Conservation (phyloP, 441 rosid genomes). For the Euphorbia schlechtendalii region DNA sequence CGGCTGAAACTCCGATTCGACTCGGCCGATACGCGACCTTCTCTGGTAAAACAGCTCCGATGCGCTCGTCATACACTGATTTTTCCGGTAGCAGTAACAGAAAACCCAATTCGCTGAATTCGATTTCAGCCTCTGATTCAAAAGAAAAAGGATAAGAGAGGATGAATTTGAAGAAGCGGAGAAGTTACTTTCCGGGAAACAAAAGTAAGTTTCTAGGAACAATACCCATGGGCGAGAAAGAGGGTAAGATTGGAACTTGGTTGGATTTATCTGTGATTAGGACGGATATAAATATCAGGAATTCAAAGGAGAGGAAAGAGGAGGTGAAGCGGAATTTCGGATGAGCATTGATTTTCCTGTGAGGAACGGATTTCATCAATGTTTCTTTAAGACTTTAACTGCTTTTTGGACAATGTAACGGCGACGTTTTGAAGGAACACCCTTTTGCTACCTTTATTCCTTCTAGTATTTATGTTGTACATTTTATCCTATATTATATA, state of each 20-base stretch:
- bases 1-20: constrained; percentile 31
- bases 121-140: neutral
- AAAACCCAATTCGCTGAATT: neutral
- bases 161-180: neutral
- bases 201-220: neutral
- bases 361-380: neutral
- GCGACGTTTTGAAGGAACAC: neutral
- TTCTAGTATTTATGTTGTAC: no score
- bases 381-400: no score
- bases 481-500: no score
- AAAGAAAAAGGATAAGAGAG: neutral
- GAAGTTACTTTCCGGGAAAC: neutral
- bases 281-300: neutral
- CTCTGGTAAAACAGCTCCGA: constrained; percentile 73
- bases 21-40: constrained; percentile 65
- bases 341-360: neutral
- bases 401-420: no score
- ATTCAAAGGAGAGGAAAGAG: neutral
- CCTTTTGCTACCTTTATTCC: no score
- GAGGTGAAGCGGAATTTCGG: neutral
- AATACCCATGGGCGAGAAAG: neutral
- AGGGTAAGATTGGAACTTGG: neutral
- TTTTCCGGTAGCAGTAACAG: neutral
- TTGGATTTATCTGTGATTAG: neutral
- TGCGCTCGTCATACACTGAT: constrained; percentile 77